Conservation (phyloP, 305 asterid genomes). For the Rubia balearica region DNA sequence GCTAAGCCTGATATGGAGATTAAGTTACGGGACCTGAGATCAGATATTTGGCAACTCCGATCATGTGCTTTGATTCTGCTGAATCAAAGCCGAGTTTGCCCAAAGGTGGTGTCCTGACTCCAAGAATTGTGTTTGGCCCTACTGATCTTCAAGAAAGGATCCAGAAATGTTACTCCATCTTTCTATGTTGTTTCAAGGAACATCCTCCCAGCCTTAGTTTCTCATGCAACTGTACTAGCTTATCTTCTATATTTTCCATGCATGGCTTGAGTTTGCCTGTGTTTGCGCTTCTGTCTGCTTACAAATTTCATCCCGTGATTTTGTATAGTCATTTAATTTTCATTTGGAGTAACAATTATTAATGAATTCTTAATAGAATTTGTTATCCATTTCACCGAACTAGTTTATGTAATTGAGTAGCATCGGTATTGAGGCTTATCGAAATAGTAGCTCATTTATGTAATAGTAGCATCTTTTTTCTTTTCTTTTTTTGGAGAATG, state of each 20-base stretch:
- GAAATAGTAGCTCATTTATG: too few relatives aligned
- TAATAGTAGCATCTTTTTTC: too few relatives aligned
- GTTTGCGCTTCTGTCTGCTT: too few relatives aligned
- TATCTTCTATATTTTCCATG: not conserved
- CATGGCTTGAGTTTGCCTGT: too few relatives aligned
- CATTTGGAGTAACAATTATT: too few relatives aligned
- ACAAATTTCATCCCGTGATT: too few relatives aligned
- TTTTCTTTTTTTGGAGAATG: too few relatives aligned
- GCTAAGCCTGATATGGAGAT: conserved; percentile 62
- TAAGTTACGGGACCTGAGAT: not conserved
- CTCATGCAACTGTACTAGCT: not conserved
- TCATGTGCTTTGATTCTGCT: conserved; percentile 61
- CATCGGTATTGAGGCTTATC: too few relatives aligned
- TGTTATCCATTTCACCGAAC: too few relatives aligned
- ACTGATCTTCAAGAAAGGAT: conserved; percentile 64
- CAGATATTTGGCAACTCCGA: conserved; percentile 60
- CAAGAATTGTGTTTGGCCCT: conserved; percentile 72
- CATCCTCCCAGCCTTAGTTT: conserved; percentile 18
- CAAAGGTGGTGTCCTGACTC: conserved; percentile 68
- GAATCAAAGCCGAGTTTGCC: conserved; percentile 52
- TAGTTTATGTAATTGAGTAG: too few relatives aligned
- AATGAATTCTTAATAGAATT: too few relatives aligned
- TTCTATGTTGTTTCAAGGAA: conserved; percentile 67
- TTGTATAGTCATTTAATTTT: too few relatives aligned
- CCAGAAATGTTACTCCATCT: conserved; percentile 52